Base-by-base conservation (phyloP, 2,329 filamentous ascomycete genomes). In the Neopestalotiopsis rosae region DNA sequence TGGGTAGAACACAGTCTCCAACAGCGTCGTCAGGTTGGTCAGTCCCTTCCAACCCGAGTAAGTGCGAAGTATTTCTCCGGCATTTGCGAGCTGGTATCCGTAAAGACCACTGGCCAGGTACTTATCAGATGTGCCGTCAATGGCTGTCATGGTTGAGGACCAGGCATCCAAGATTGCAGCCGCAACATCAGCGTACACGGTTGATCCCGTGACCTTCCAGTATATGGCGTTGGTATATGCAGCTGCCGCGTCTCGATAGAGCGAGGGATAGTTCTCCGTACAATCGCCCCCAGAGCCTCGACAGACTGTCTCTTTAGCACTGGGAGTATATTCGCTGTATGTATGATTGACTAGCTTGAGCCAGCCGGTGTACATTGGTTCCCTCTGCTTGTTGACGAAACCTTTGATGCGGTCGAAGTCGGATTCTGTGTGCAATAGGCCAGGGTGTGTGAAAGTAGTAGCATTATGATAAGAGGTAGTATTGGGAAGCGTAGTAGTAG, bases 71-170 rank as follows among this genome's bases (percentile, higher is more conserved):
- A 85, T 74, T 69, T 86, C 84, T 0, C 78, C 84, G 0, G 80
- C 83, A 61, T 86, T 86, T 17, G 83, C 83, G 13, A 85, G 74
- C 69, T 86, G 76, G 67, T 85, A 84, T 0, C 84, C 83, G 42
- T 86, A 82, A 1, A 86, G 70, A 0, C 84, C 83, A 0, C 81
- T 75, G 0, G 80, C 79, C 2, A 86, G 80, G 67, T 76, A 81
- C 32, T 72, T 77, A 68, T 85, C 82, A 4, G 75, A 72, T 30
- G 69, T 77, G 0, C 82, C 82, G 14, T 68, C 70, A 42, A 84
- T 78, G 1, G 65, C 61, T 0, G 72, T 76, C 5, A 84, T 69
- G 1, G 78, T 81, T 5, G 71, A 72, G 17, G 73, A 73, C 83
- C 82, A 85, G 2, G 74, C 79, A 61, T 80, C 76, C 5, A 85